phyloP scores from a whole-genome alignment of 2,329 filamentous ascomycete genomes.

The Dothistroma septosporum region DNA sequence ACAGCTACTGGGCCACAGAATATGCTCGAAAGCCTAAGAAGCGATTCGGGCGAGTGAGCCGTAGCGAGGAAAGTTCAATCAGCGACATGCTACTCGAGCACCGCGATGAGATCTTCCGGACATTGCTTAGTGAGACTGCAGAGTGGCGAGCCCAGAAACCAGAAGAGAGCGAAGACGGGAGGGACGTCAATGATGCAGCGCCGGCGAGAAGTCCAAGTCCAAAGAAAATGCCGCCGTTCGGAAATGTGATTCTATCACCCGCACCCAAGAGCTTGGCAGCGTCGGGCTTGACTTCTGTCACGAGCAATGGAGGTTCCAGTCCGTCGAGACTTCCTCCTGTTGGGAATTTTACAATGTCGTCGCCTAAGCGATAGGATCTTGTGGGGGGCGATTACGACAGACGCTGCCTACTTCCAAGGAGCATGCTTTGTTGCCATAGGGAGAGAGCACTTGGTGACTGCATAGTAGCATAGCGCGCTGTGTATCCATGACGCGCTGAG shows the following conservation, averaged over 20 bases:
- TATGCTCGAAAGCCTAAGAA: conserved; percentile 53
- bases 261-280: not conserved
- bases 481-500: not conserved
- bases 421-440: not conserved
- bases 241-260: conserved; percentile 20
- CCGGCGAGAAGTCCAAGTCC: conserved; percentile 2
- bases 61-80: conserved; percentile 45
- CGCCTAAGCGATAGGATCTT: not conserved
- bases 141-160: conserved; percentile 31
- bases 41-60: conserved; percentile 53
- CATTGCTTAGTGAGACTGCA: conserved; percentile 42
- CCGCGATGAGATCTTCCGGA: conserved; percentile 46
- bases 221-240: conserved; percentile 17
- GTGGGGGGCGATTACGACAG: not conserved
- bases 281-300: not conserved
- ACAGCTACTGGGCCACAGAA: conserved; percentile 68
- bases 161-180: conserved; percentile 2
- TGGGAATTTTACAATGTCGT: not conserved
- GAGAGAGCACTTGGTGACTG: not conserved
- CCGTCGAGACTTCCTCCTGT: not conserved
- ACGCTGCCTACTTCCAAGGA: not conserved
- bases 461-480: not conserved
- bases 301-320: conserved; percentile 1
- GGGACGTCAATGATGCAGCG: not conserved
- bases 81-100: conserved; percentile 57